Percentiles rank a stretch among this genome's conserved stretches.
Evolutionary conservation across 2,329 filamentous ascomycete species (phyloP).

Genomic region (Diplocarpon rosae): DNA sequence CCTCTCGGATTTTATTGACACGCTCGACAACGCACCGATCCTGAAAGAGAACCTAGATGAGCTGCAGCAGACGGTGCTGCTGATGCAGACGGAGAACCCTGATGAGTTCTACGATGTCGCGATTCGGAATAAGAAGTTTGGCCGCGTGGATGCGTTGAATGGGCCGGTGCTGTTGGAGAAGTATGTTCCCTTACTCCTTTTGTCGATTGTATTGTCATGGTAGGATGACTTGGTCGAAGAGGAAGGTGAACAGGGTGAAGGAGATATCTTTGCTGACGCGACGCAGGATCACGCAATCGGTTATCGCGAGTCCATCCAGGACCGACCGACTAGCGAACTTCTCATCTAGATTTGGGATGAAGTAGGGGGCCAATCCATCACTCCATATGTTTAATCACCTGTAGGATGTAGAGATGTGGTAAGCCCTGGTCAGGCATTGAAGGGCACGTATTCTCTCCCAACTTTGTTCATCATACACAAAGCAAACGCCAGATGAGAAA

Average conservation of each 20-base stretch:
- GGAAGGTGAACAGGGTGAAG: background rate
- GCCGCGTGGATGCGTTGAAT: slow-evolving; percentile 82
- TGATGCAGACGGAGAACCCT: slow-evolving; percentile 82
- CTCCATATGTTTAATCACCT: background rate
- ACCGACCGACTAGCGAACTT: slow-evolving; percentile 58
- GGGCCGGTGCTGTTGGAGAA: slow-evolving; percentile 88
- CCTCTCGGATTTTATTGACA: slow-evolving; percentile 75
- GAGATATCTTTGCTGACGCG: slow-evolving; percentile 9
- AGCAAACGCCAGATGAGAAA: slow-evolving; percentile 3
- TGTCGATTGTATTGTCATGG: background rate
- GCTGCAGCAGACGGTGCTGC: slow-evolving; percentile 78
- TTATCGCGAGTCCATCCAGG: slow-evolving; percentile 43
- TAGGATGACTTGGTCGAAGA: too few species aligned
- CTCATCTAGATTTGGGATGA: slow-evolving; percentile 65
- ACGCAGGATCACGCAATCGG: slow-evolving; percentile 50
- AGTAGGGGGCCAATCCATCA: slow-evolving; percentile 23
- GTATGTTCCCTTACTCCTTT: slow-evolving; percentile 34
- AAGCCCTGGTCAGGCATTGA: too few species aligned
- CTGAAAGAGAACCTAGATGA: slow-evolving; percentile 84
- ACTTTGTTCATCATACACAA: slow-evolving; percentile 6
- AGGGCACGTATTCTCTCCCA: background rate
- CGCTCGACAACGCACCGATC: slow-evolving; percentile 74
- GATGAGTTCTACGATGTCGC: slow-evolving; percentile 95
- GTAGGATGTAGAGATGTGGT: background rate
- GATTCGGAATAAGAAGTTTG: slow-evolving; percentile 84